Percentiles rank a stretch among this genome's conserved stretches.
Conservation (phyloP, 2,329 filamentous ascomycete genomes). For the Ilyonectria mors-panacis region DNA sequence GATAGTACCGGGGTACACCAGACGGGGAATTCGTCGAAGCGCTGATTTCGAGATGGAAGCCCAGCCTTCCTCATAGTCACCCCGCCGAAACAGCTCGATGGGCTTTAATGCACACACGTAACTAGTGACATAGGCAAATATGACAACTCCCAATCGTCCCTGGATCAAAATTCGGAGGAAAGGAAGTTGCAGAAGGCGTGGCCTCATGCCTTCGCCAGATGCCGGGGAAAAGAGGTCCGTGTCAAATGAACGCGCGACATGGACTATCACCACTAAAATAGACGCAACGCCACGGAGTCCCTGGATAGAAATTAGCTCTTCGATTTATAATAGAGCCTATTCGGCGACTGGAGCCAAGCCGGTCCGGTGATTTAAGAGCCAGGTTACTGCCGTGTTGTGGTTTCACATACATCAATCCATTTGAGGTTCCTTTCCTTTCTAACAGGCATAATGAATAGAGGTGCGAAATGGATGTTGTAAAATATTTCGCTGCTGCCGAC, state of each 20-base stretch:
- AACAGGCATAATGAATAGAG: background rate
- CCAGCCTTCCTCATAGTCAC: slow-evolving; percentile 1
- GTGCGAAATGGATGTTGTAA: background rate
- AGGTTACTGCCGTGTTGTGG: background rate
- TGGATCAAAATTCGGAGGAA: slow-evolving; percentile 1
- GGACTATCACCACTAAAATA: background rate
- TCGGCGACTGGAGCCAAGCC: background rate
- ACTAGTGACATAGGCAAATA: background rate
- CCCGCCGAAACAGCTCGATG: background rate
- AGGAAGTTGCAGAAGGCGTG: slow-evolving; percentile 3
- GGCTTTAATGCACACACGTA: slow-evolving; percentile 1
- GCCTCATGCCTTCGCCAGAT: background rate
- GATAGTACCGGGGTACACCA: background rate
- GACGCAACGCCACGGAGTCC: slow-evolving; percentile 2
- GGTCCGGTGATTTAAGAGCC: background rate
- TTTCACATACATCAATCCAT: slow-evolving; percentile 4
- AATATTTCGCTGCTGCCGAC: background rate
- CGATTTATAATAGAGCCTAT: background rate
- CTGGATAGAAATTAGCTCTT: background rate
- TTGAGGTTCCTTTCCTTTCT: background rate
- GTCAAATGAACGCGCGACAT: background rate
- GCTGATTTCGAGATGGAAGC: slow-evolving; percentile 1
- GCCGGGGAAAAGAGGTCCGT: background rate
- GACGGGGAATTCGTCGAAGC: background rate
- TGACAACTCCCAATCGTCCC: background rate